phyloP scores from a whole-genome alignment of 257 asterid genomes.

The Nicotiana otophora region DNA sequence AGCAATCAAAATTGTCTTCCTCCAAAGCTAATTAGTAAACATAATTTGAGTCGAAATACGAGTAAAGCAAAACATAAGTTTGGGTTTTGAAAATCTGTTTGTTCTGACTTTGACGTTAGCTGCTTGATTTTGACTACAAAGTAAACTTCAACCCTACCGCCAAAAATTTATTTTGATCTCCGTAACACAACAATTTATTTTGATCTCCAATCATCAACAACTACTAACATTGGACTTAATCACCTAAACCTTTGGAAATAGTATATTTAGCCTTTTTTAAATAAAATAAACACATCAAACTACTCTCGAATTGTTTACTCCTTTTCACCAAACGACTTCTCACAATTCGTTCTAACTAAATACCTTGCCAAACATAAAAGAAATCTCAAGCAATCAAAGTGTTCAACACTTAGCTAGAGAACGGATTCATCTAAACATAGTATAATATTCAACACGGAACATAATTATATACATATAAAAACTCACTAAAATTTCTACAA shows the following conservation, averaged over 20 bases:
- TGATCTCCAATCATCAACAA: too few species aligned
- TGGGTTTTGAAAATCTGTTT: not conserved
- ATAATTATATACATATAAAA: not conserved
- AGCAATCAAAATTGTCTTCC: not conserved
- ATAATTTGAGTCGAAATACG: not conserved
- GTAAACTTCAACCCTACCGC: too few species aligned
- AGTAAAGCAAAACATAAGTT: not conserved
- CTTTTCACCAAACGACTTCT: not conserved
- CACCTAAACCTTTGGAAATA: not conserved
- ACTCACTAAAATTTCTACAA: not conserved
- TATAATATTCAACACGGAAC: not conserved
- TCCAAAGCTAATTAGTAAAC: not conserved
- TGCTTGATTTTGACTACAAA: not conserved
- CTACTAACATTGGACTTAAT: too few species aligned
- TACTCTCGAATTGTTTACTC: not conserved
- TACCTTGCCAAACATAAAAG: too few species aligned
- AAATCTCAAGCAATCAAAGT: too few species aligned
- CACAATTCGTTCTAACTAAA: not conserved
- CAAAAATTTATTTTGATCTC: too few species aligned
- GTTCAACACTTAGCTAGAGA: not conserved
- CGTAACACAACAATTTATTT: too few species aligned
- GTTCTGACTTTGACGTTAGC: not conserved
- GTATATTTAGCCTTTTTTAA: not conserved
- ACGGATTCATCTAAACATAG: too few species aligned
- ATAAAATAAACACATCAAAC: not conserved